These are phyloP conservation scores for Isoetes taiwanensis DNA, from an alignment of 75 land plant genomes.

Conservation along the genomic window DNA sequence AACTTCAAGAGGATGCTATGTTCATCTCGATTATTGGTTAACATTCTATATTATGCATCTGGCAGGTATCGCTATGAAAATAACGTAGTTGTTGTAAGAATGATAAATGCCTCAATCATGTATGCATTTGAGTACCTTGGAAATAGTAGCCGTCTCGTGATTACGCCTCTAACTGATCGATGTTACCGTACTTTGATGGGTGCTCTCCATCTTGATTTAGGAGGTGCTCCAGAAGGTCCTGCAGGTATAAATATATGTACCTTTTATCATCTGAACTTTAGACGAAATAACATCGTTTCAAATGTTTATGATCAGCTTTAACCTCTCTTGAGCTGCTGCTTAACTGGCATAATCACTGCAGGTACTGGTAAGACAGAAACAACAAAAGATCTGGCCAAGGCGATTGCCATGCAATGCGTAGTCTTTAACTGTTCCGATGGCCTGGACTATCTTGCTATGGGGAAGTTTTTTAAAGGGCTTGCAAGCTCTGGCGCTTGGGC, in stretches of 20 bases:
- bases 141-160: slow-evolving; percentile 27
- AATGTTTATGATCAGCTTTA: not conserved
- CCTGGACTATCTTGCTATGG: slow-evolving; percentile 33
- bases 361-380: slow-evolving; percentile 37
- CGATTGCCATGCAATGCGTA: slow-evolving; percentile 38
- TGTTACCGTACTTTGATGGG: slow-evolving; percentile 35
- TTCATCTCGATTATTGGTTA: too few species aligned
- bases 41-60: too few species aligned
- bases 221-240: slow-evolving; percentile 38
- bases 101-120: slow-evolving; percentile 27
- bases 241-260: slow-evolving; percentile 13
- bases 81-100: slow-evolving; percentile 21
- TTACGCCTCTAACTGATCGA: slow-evolving; percentile 32
- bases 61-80: slow-evolving; percentile 24
- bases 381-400: slow-evolving; percentile 33
- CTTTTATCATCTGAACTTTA: not conserved
- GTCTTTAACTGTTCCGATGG: slow-evolving; percentile 37
- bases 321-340: not conserved
- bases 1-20: too few species aligned
- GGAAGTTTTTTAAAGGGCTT: slow-evolving; percentile 33
- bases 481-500: slow-evolving; percentile 44
- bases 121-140: slow-evolving; percentile 36
- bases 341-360: not conserved
- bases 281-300: not conserved
- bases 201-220: slow-evolving; percentile 29